Percentiles rank a stretch among this genome's conserved stretches.
These are phyloP conservation scores for Glycine latifolia DNA, from an alignment of 306 rosid species.

Conservation along the genomic window DNA sequence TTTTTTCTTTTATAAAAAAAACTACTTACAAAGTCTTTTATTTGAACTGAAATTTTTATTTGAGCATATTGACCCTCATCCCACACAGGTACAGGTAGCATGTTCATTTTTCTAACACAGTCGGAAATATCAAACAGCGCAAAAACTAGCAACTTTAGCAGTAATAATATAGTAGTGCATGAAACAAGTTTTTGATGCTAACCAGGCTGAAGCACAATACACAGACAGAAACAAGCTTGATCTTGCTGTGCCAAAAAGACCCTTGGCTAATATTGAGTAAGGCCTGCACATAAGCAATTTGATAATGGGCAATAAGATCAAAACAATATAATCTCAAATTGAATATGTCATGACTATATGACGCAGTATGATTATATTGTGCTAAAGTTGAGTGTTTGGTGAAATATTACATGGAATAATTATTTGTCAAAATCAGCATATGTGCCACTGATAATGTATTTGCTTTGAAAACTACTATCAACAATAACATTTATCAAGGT, in stretches of 20 bases:
- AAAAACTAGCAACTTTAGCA: constrained; percentile 24
- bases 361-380: constrained; percentile 22
- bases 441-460: not conserved
- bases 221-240: constrained; percentile 95
- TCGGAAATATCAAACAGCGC: constrained; percentile 16
- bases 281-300: constrained; percentile 67
- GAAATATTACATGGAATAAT: constrained; percentile 42
- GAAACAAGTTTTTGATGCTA: constrained; percentile 43
- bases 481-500: constrained; percentile 4
- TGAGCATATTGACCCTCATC: constrained; percentile 19
- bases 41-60: not conserved
- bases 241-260: constrained; percentile 89
- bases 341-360: not conserved
- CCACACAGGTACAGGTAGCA: not conserved
- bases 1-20: not conserved
- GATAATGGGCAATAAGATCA: constrained; percentile 30
- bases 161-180: constrained; percentile 8
- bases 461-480: constrained; percentile 30
- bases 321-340: constrained; percentile 20
- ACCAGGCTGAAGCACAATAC: constrained; percentile 96
- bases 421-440: constrained; percentile 36
- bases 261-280: constrained; percentile 69
- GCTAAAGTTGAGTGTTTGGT: constrained; percentile 26
- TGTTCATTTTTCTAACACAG: not conserved
- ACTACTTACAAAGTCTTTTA: not conserved